Base-by-base conservation (phyloP, 441 rosid species). In the Metrosideros polymorpha region DNA sequence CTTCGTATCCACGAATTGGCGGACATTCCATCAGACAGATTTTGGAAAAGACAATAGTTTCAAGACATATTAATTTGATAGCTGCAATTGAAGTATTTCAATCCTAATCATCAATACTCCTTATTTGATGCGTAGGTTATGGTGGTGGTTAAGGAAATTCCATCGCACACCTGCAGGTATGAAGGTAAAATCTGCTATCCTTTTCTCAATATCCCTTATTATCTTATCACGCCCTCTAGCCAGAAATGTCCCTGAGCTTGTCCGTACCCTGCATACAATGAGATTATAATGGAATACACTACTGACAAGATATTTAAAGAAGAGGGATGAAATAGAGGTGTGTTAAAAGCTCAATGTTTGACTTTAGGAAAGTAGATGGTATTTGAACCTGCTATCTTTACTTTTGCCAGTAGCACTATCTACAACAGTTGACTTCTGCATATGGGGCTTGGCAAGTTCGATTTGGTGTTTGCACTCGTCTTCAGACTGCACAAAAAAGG, bases 401-500 rank as follows among this genome's bases (percentile, higher is more conserved):
- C 98, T 95, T 93, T 93, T 91, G 85, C 98, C 98, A 84, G 98
- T 97, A 87, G 90, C 92, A 87, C 92, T 86, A 89, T 97, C 98
- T 56, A 96, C 98, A 85, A 97, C 98, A 4, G 94, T 91, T 30
- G 99, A 97, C 91, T 95, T 97, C 63, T 88, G 88, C 99, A 97
- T 96, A 86, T 91, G 92, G 24, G 99, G 99, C 92, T 90, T 94
- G 49, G 99, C 98, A 35, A 95, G 94, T 82, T 87, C 88, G 55
- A 98, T 96, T 54, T 96, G 89, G 89, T 95, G 92, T 55, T 95
- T 93, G 71, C 99, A 95, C 89, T 98, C 99, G 86, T 93, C 93
- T 89, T 95, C 93, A 56, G 91, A 91, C 99, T 98, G 92, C 88
- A 87, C 87, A 79, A 86, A 89, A 87, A 30, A 32, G 55, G 79